Conservation (phyloP, 176 grass and related monocot species). For the Hyparrhenia diplandra region DNA sequence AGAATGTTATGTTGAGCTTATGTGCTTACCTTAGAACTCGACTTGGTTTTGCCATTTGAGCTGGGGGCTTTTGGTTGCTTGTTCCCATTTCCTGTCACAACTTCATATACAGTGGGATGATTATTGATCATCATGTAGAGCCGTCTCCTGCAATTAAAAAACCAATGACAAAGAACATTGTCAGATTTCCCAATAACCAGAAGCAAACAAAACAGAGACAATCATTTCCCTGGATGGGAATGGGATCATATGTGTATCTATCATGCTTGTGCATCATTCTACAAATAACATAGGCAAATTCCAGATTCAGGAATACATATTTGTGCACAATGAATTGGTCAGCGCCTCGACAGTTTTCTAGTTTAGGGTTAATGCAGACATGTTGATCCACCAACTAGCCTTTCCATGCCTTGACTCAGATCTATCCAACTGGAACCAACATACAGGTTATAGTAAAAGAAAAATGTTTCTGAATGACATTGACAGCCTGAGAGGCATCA, state of each 20-base stretch:
- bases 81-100: conserved; percentile 40
- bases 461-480: neutral
- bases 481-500: neutral
- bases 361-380: neutral
- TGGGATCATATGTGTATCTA: neutral
- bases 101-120: conserved; percentile 66
- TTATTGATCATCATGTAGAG: conserved; percentile 71
- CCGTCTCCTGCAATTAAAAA: conserved; percentile 44
- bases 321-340: neutral
- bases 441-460: neutral
- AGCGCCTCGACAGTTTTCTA: neutral
- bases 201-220: neutral
- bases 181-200: neutral
- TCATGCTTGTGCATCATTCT: neutral
- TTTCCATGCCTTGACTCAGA: neutral
- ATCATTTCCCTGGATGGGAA: neutral
- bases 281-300: neutral
- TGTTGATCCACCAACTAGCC: neutral
- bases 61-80: conserved; percentile 32
- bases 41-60: conserved; percentile 40
- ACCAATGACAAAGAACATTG: neutral
- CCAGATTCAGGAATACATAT: neutral
- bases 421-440: neutral
- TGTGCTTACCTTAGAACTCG: conserved; percentile 39
- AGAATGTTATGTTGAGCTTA: neutral